phyloP scores from a whole-genome alignment of 139 green algal species.

The Chlorella sp. region DNA sequence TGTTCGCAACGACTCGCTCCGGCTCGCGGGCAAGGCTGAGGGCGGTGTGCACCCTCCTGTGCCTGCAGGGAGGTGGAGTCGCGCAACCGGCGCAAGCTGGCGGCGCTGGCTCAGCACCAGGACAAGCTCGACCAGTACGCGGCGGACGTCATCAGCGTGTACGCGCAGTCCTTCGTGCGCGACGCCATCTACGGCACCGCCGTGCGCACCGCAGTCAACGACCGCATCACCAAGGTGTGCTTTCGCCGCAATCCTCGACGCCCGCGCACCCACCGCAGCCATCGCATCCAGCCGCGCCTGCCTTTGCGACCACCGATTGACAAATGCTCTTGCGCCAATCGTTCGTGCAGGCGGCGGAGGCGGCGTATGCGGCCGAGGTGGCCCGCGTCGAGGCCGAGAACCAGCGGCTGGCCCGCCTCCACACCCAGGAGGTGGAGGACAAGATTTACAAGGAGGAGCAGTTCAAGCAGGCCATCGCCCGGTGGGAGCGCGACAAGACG shows the following conservation, averaged over 20 bases:
- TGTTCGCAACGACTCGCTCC: too few species aligned
- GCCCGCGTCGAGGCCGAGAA: conserved; percentile 17
- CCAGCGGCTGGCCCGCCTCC: conserved; percentile 11
- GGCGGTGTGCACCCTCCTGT: too few species aligned
- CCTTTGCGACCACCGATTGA: too few species aligned
- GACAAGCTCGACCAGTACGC: conserved; percentile 12
- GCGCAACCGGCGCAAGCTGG: conserved; percentile 6
- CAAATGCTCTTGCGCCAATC: background rate
- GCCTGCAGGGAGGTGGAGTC: conserved; percentile 13
- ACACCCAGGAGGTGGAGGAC: conserved; percentile 23
- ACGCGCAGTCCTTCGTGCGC: conserved; percentile 23
- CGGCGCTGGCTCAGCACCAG: background rate
- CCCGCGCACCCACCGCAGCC: too few species aligned
- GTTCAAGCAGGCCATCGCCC: conserved; percentile 12
- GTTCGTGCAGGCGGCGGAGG: background rate
- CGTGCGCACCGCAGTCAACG: conserved; percentile 17
- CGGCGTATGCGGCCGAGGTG: conserved; percentile 2
- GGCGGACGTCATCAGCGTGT: conserved; percentile 12
- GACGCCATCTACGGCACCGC: conserved; percentile 21
- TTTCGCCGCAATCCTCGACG: background rate
- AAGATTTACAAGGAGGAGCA: conserved; percentile 16
- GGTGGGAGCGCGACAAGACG: conserved; percentile 8
- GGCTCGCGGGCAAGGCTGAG: too few species aligned
- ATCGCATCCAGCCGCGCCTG: too few species aligned
- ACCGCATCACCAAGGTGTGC: conserved; percentile 3